Evolutionary conservation across 768 basidiomycete species (phyloP).

Genomic region (Russula earlei): DNA sequence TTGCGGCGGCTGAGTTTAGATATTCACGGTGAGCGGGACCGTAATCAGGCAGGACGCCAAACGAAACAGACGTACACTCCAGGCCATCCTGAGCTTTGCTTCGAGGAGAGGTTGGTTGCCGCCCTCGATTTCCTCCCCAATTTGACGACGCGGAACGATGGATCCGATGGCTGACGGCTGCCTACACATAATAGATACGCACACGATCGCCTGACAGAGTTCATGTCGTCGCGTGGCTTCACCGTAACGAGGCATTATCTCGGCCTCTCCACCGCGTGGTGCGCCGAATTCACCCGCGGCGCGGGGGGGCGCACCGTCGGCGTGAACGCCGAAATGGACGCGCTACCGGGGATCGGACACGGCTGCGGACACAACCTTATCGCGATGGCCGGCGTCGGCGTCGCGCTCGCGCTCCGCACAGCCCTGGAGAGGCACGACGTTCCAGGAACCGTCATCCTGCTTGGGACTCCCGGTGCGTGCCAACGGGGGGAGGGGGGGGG

Average conservation of each 20-base stretch:
- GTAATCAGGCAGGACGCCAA: background rate
- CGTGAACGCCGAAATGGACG: constrained; percentile 72
- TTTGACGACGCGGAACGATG: background rate
- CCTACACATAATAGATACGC: constrained; percentile 44
- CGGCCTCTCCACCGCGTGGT: constrained; percentile 67
- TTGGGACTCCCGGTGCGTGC: no score
- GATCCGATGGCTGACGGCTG: background rate
- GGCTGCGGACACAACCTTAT: constrained; percentile 82
- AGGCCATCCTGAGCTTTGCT: constrained; percentile 61
- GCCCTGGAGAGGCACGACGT: constrained; percentile 26
- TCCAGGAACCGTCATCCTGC: no score
- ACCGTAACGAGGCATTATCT: constrained; percentile 62
- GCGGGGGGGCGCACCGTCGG: constrained; percentile 57
- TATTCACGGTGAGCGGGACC: constrained; percentile 51
- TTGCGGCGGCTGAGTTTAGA: constrained; percentile 58
- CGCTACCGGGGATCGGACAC: constrained; percentile 45
- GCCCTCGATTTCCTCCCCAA: constrained; percentile 10
- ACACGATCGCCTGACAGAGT: constrained; percentile 57
- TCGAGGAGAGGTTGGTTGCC: constrained; percentile 47
- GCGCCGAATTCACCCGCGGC: constrained; percentile 57
- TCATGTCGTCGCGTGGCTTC: constrained; percentile 62
- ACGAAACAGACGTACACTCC: background rate
- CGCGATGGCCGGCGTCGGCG: constrained; percentile 65
- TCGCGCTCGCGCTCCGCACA: constrained; percentile 63
- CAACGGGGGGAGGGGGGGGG: no score